A percentile compares a stretch with the other conserved stretches of the same genome.
Evolutionary conservation across 345 rosid species (phyloP).

Genomic region (Mercurialis annua): DNA sequence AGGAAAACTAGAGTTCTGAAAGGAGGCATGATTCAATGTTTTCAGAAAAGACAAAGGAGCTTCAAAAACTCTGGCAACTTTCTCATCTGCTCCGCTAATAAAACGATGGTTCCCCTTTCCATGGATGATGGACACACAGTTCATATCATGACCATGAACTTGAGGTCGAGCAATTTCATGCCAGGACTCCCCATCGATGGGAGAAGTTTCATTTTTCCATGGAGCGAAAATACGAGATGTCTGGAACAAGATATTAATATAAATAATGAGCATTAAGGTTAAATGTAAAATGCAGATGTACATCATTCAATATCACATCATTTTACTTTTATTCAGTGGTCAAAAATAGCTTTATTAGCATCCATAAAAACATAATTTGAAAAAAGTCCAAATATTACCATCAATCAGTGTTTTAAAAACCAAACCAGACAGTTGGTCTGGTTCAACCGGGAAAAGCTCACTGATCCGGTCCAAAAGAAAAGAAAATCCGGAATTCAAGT

Average conservation of each 20-base stretch:
- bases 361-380: not conserved
- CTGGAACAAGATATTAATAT: constrained; percentile 37
- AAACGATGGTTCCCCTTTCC: constrained; percentile 87
- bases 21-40: constrained; percentile 63
- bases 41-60: constrained; percentile 82
- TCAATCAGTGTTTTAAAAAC: no score
- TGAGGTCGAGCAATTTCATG: constrained; percentile 96
- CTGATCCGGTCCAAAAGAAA: no score
- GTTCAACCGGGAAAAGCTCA: no score
- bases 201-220: constrained; percentile 54
- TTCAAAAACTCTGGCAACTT: constrained; percentile 92
- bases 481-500: no score
- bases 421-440: no score
- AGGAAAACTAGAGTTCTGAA: constrained; percentile 40
- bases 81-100: constrained; percentile 98
- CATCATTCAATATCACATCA: not conserved
- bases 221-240: constrained; percentile 77
- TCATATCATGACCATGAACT: constrained; percentile 95
- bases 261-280: not conserved
- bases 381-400: not conserved
- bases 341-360: not conserved
- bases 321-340: not conserved
- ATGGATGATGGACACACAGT: constrained; percentile 68
- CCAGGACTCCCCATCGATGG: constrained; percentile 46
- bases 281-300: not conserved